Percentiles rank a stretch among this genome's conserved stretches.
phyloP scores from a whole-genome alignment of 495 filamentous ascomycete genomes.

The Oleoguttula mirabilis region DNA sequence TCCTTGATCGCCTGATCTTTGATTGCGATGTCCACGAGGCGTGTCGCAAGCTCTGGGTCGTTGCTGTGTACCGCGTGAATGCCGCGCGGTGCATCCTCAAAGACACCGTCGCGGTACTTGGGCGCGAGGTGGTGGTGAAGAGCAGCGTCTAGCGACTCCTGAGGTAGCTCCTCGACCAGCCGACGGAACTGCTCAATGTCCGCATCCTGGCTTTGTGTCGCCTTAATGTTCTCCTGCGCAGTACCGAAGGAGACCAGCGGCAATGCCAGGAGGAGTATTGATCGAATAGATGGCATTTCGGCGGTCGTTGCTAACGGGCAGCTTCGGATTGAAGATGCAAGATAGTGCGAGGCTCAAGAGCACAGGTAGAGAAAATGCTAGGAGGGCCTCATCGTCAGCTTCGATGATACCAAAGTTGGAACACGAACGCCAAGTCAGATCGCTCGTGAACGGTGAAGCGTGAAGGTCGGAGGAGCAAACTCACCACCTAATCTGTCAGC shows the following conservation, averaged over 20 bases:
- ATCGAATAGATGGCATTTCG: conserved; percentile 24
- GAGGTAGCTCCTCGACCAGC: conserved; percentile 32
- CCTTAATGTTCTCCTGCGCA: conserved; percentile 4
- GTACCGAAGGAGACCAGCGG: conserved; percentile 13
- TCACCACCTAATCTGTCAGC: too few relatives aligned
- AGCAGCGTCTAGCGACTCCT: conserved; percentile 32
- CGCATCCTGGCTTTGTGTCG: conserved; percentile 7
- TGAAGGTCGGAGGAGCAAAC: too few relatives aligned
- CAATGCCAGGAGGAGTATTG: conserved; percentile 20
- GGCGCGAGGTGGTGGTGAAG: conserved; percentile 31
- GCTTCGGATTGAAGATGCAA: too few relatives aligned
- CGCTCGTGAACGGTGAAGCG: too few relatives aligned
- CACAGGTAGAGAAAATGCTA: too few relatives aligned
- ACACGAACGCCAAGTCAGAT: too few relatives aligned
- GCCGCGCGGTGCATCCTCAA: conserved; percentile 31
- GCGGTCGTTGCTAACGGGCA: too few relatives aligned
- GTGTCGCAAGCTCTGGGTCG: conserved; percentile 34
- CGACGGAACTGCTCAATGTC: conserved; percentile 26
- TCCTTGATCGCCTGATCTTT: conserved; percentile 17
- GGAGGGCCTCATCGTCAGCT: too few relatives aligned
- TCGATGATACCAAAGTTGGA: too few relatives aligned
- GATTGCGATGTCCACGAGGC: conserved; percentile 27
- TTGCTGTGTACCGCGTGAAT: conserved; percentile 33
- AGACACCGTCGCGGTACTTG: conserved; percentile 37
- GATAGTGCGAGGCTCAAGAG: too few relatives aligned